Evolutionary conservation across 192 early-diverging fungal species (phyloP), one percentile per base, ranked within the genome.

Genomic region (Backusella australiensis): DNA sequence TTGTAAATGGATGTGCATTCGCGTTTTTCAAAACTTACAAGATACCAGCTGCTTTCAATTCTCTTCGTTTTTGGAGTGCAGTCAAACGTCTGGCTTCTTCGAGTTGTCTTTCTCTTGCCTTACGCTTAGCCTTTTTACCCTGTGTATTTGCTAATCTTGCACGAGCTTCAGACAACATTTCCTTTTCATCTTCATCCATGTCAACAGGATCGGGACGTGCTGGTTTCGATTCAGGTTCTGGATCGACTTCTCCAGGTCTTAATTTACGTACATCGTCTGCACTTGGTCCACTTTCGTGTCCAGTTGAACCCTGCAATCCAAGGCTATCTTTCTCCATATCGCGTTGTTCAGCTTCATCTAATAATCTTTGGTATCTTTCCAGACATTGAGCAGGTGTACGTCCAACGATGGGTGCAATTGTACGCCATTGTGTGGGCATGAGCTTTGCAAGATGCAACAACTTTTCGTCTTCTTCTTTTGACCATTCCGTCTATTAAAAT

Each of bases 151-250:
- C 98, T 68, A 99, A 86, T 80, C 98, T 89, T 21, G 98, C 98
- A 67, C 98, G 91, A 26, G 98, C 98, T 81, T 99, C 98, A 4
- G 95, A 96, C 26, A 99, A 88, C 98, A 99, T 99, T 82, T 99
- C 98, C 86, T 99, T 99, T 86, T 99, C 97, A 81, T 99, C 97
- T 81, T 98, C 97, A 73, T 99, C 98, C 98, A 99, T 99, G 80
- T 99, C 98, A 3, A 99, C 94, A 14, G 98, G 96, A 82, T 99
- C 98, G 2, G 98, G 98, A 12, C 97, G 87, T 1, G 98, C 98
- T n/a, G 98, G 94, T 76, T 96, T 96, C 1, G 93, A 91, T 83
- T 99, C 98, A 29, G 97, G 98, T 75, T 97, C 95, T 12, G 97
- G 97, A 83, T 99, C 96, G 53, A 99, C 96, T 84, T 98, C 97